Evolutionary conservation across 2,329 filamentous ascomycete genomes (phyloP).

Genomic region (Penicillium hordei): DNA sequence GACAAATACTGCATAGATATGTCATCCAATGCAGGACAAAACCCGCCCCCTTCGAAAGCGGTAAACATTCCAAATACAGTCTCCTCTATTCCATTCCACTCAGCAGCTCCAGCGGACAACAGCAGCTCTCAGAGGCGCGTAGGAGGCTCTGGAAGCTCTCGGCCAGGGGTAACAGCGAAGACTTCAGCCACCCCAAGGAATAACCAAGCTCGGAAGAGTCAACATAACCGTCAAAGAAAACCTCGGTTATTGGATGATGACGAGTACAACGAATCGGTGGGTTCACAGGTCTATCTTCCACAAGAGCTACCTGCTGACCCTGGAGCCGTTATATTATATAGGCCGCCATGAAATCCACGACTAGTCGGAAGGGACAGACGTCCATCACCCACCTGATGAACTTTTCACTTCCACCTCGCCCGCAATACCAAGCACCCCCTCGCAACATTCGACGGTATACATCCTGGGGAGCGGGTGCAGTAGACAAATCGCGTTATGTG

Average conservation of each 20-base stretch:
- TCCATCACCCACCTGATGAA: constrained; percentile 97
- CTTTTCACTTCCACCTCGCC: constrained; percentile 76
- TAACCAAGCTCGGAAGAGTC: constrained; percentile 72
- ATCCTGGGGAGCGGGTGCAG: constrained; percentile 78
- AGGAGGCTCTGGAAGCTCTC: constrained; percentile 44
- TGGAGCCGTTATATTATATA: constrained; percentile 26
- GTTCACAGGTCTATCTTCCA: constrained; percentile 32
- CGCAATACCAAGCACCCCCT: constrained; percentile 58
- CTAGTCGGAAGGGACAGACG: constrained; percentile 82
- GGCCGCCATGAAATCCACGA: constrained; percentile 64
- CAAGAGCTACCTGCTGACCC: constrained; percentile 18
- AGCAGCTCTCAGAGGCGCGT: constrained; percentile 42
- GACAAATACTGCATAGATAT: constrained; percentile 27
- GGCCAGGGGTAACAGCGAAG: constrained; percentile 41
- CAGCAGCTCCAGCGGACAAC: constrained; percentile 33
- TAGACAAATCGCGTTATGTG: constrained; percentile 87
- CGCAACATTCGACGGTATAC: constrained; percentile 67
- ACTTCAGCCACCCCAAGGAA: constrained; percentile 57
- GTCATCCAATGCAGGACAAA: constrained; percentile 43
- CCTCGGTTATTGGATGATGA: constrained; percentile 78
- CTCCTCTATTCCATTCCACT: constrained; percentile 36
- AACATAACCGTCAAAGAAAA: constrained; percentile 78
- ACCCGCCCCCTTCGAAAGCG: constrained; percentile 40
- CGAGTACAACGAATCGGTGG: constrained; percentile 76
- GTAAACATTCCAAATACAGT: constrained; percentile 37